Evolutionary conservation across 2,329 filamentous ascomycete species (phyloP).

Genomic region (Colletotrichum spaethianum): DNA sequence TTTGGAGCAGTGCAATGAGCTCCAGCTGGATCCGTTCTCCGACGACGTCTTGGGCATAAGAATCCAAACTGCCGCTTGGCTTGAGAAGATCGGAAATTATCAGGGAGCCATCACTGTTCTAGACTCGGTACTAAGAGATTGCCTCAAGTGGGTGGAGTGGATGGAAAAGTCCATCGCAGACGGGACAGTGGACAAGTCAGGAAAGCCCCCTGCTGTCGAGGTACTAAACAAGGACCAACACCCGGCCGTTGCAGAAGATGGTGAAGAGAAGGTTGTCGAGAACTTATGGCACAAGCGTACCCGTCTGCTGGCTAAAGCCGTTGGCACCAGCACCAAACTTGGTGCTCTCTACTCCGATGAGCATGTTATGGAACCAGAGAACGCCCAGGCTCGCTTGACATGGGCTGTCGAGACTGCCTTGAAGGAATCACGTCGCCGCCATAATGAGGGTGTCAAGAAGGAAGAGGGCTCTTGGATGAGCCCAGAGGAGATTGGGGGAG

Average conservation of each 20-base stretch:
- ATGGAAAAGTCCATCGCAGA: slow-evolving; percentile 66
- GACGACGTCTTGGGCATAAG: slow-evolving; percentile 93
- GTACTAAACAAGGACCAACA: slow-evolving; percentile 22
- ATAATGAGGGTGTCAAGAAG: slow-evolving; percentile 76
- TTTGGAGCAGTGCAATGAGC: slow-evolving; percentile 78
- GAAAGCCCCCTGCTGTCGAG: slow-evolving; percentile 47
- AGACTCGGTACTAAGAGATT: slow-evolving; percentile 81
- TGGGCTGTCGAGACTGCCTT: slow-evolving; percentile 87
- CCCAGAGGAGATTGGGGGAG: slow-evolving; percentile 79
- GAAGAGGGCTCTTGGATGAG: slow-evolving; percentile 81
- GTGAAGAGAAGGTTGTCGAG: slow-evolving; percentile 55
- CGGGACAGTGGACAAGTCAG: slow-evolving; percentile 60
- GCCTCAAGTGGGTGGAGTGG: slow-evolving; percentile 70
- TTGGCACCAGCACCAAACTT: slow-evolving; percentile 86
- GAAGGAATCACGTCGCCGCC: slow-evolving; percentile 79
- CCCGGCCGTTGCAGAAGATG: slow-evolving; percentile 40
- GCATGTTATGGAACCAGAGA: slow-evolving; percentile 80
- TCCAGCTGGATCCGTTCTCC: slow-evolving; percentile 88
- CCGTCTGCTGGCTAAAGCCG: slow-evolving; percentile 79
- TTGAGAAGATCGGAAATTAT: slow-evolving; percentile 82
- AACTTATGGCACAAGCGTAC: slow-evolving; percentile 72
- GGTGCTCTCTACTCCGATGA: slow-evolving; percentile 86
- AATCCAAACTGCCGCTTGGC: slow-evolving; percentile 83
- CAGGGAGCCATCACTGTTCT: slow-evolving; percentile 81
- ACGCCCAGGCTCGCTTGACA: slow-evolving; percentile 81